Evolutionary conservation across 306 rosid genomes (phyloP), one percentile per base, ranked within the genome.

Genomic region (Cucumis cinereus): DNA sequence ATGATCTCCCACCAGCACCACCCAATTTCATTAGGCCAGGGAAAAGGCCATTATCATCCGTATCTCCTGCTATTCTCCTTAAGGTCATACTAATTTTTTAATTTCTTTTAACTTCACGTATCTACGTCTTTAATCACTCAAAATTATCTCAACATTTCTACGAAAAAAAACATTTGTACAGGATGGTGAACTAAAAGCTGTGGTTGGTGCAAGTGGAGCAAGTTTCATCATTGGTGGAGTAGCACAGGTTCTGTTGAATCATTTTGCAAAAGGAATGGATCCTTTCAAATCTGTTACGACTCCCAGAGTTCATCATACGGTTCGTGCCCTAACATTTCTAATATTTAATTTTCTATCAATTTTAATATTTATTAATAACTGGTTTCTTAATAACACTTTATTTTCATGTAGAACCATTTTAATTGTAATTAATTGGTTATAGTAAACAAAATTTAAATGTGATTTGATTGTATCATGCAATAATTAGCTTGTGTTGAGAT

Each of bases 231-330:
- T 93, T 82, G 84, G 83, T 22, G 96, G 82, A 71, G 87, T 88
- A 75, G 78, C 89, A 53, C 87, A 89, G 79, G 89, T 93, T 71
- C 75, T 93, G 78, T 66, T 93, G 80, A 91, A 93, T 88, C 89
- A 93, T 83, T 91, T 93, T 77, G 85, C 84, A 63, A 88, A 77
- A 83, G 87, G 89, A 88, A 53, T 88, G 92, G 88, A 85, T 82
- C 96, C 98, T 41, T 43, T 91, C 61, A 77, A 89, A 71, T 83
- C 93, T 77, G 86, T 93, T 63, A 73, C 87, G 55, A 79, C 93
- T 77, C 96, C 98, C 22, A 85, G 97, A 81, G 79, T 86, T 77
- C 89, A 93, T 86, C 98, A 91, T 73, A 81, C 81, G 98, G 98
- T 93, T 79, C 40, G 67, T 40, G 33, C 33, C 33, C 33, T 30